Evolutionary conservation across 768 basidiomycete genomes (phyloP).

Genomic region (Solioccasus polychromus): DNA sequence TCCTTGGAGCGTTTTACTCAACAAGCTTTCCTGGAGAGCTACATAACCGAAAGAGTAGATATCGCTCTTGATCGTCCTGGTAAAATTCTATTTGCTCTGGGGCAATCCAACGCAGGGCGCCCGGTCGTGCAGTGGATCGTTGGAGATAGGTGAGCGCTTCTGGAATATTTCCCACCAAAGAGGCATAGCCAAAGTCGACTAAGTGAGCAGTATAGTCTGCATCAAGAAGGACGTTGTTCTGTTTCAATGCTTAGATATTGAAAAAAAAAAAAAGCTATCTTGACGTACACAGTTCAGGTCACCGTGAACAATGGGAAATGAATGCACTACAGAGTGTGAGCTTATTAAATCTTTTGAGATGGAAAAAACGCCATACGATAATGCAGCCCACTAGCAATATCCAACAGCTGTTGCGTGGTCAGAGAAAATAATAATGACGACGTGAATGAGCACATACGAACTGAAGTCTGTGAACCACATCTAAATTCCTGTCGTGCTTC

Average conservation of each 20-base stretch:
- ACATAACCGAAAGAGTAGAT: not conserved
- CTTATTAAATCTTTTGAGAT: not conserved
- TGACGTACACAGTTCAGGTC: slow-evolving; percentile 9
- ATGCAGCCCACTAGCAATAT: slow-evolving; percentile 13
- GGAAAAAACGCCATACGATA: slow-evolving; percentile 4
- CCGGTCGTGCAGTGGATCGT: slow-evolving; percentile 26
- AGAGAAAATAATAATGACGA: too few relatives aligned
- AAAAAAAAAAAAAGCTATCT: not conserved
- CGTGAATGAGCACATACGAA: too few relatives aligned
- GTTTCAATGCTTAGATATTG: not conserved
- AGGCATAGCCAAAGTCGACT: slow-evolving; percentile 41
- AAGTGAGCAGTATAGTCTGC: slow-evolving; percentile 33
- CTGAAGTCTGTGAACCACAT: not conserved
- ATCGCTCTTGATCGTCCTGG: not conserved
- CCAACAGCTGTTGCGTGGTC: slow-evolving; percentile 9
- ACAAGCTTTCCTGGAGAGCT: not conserved
- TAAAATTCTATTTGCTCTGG: slow-evolving; percentile 9
- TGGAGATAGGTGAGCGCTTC: slow-evolving; percentile 1
- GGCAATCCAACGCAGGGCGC: slow-evolving; percentile 44
- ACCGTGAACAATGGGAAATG: slow-evolving; percentile 9
- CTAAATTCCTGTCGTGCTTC: not conserved
- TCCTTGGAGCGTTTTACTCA: not conserved
- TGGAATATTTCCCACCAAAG: slow-evolving; percentile 6
- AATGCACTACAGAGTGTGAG: slow-evolving; percentile 8
- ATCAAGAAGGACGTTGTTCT: slow-evolving; percentile 18